Conservation (phyloP, 2,329 filamentous ascomycete genomes). For the Cladosporium cucumerinum region DNA sequence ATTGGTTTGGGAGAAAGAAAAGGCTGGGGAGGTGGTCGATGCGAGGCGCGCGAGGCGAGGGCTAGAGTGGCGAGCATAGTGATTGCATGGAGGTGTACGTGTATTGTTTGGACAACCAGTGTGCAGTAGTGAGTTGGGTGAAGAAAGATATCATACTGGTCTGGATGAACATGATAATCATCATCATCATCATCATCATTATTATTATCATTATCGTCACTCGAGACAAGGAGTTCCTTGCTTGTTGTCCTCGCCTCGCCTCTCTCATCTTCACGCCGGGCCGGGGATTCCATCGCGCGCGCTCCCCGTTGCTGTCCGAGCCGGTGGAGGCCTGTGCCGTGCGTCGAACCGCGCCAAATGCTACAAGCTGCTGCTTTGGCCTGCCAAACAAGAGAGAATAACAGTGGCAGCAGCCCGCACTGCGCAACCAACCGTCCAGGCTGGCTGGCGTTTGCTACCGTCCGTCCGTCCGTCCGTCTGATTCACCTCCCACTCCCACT, state of each 20-base stretch:
- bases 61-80: not conserved
- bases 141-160: not conserved
- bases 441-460: not conserved
- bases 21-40: not conserved
- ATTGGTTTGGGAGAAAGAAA: constrained; percentile 1
- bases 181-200: no score
- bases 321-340: not conserved
- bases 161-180: not conserved
- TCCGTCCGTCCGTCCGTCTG: not conserved
- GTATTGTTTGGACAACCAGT: constrained; percentile 12
- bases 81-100: not conserved
- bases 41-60: constrained; percentile 9
- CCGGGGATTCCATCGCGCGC: not conserved
- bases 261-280: not conserved
- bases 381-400: constrained; percentile 5
- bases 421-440: not conserved
- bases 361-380: not conserved
- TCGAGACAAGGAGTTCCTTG: constrained; percentile 6
- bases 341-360: not conserved
- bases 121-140: constrained; percentile 10
- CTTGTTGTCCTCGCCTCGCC: not conserved
- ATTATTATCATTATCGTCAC: no score
- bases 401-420: not conserved
- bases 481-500: constrained; percentile 6
- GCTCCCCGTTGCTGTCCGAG: not conserved